Conservation (phyloP, 2,329 filamentous ascomycete species). For the Pseudogymnoascus sp. region DNA sequence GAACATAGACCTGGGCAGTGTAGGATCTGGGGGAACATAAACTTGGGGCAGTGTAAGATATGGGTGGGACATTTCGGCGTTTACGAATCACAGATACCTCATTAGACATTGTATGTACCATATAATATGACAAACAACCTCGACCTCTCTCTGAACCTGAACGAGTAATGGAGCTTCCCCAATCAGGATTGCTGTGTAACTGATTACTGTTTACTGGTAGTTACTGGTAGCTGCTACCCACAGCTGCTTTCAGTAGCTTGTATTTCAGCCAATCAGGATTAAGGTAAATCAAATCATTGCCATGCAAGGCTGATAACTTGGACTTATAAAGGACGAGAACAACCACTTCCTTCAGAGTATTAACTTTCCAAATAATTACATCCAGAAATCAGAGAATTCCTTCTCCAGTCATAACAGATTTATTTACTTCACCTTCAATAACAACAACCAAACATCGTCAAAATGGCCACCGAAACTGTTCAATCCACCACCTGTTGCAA, state of each 20-base stretch:
- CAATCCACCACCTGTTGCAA: conserved; percentile 28
- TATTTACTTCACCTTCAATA: not conserved
- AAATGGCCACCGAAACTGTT: conserved; percentile 21
- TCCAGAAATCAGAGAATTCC: conserved; percentile 1
- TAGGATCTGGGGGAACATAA: not conserved
- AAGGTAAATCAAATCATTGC: conserved; percentile 5
- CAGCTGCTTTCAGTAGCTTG: not conserved
- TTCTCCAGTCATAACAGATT: not conserved
- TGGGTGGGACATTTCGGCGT: not conserved
- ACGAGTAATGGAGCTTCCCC: not conserved
- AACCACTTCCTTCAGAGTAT: conserved; percentile 1
- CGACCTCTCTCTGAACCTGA: not conserved
- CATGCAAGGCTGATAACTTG: conserved; percentile 4
- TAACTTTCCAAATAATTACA: not conserved
- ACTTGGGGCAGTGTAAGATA: not conserved
- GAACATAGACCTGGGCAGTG: not conserved
- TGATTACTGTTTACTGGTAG: not conserved
- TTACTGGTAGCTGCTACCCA: not conserved
- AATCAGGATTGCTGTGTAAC: conserved; percentile 1
- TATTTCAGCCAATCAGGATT: not conserved
- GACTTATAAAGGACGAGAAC: conserved; percentile 6
- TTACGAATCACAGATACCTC: conserved; percentile 7
- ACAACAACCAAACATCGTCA: not conserved
- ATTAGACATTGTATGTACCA: conserved; percentile 5
- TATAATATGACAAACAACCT: not conserved